Conservation (phyloP, 1,284 basidiomycete genomes). For the Acaromyces ingoldii region DNA sequence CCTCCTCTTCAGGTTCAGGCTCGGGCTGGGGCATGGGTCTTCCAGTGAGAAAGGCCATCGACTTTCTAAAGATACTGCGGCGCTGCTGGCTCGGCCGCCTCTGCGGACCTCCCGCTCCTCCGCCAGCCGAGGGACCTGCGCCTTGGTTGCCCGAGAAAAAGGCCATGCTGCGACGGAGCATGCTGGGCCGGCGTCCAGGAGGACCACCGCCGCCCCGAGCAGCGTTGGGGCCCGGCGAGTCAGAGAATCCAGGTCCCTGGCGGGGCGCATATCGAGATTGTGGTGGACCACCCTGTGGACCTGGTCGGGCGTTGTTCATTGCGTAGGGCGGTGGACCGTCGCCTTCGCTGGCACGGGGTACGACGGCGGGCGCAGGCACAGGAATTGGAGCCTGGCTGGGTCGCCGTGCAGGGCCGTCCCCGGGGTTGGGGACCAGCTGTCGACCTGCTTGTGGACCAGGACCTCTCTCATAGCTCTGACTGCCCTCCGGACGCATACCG, state of each 20-base stretch:
- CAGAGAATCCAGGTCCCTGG: constrained; percentile 2
- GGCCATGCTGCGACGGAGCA: constrained; percentile 36
- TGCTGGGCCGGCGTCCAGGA: constrained; percentile 13
- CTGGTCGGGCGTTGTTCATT: not conserved
- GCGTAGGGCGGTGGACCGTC: too few relatives aligned
- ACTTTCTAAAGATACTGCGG: constrained; percentile 28
- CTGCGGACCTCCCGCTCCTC: not conserved
- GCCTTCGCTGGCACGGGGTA: too few relatives aligned
- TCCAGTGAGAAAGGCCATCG: constrained; percentile 35
- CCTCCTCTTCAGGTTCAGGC: not conserved
- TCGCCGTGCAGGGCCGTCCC: too few relatives aligned
- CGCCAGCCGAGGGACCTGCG: not conserved
- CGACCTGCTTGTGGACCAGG: too few relatives aligned
- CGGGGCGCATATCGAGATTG: too few relatives aligned
- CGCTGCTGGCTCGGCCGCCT: constrained; percentile 5
- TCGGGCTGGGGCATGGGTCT: constrained; percentile 10
- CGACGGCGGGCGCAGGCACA: too few relatives aligned
- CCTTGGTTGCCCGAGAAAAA: constrained; percentile 20
- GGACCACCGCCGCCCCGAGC: not conserved
- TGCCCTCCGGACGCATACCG: too few relatives aligned
- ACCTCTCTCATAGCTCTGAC: too few relatives aligned
- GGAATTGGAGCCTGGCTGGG: too few relatives aligned
- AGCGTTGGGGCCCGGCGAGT: not conserved
- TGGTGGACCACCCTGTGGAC: not conserved
- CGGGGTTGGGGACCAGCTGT: too few relatives aligned